A percentile compares a stretch with the other conserved stretches of the same genome.
phyloP scores from a whole-genome alignment of 805 yeast species.

The Hanseniaspora pseudoguilliermondii region DNA sequence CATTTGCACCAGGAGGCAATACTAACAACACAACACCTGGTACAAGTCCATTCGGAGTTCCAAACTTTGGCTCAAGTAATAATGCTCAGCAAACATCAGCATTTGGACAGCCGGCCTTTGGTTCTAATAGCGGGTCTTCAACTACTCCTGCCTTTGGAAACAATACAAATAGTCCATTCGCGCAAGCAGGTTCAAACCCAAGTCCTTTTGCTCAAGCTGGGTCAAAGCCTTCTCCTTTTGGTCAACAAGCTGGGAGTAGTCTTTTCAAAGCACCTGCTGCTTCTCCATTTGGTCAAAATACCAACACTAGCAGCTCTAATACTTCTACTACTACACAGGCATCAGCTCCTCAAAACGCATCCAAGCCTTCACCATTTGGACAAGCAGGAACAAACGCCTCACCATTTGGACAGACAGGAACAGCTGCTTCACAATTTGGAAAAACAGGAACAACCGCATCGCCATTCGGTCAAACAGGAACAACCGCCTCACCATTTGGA shows the following conservation, averaged over 20 bases:
- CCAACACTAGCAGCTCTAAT: not conserved
- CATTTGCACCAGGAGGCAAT: not conserved
- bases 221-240: not conserved
- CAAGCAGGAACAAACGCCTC: not conserved
- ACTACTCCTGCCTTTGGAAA: not conserved
- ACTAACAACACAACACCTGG: not conserved
- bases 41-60: not conserved
- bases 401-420: conserved; percentile 1
- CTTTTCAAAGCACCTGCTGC: not conserved
- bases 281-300: not conserved
- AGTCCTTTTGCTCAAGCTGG: not conserved
- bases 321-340: not conserved
- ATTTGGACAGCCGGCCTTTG: conserved; percentile 22
- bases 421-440: conserved; percentile 2
- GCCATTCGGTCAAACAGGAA: not conserved
- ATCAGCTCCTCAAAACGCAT: not conserved
- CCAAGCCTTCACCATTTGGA: not conserved
- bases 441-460: not conserved
- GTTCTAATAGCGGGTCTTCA: conserved; percentile 3
- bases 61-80: conserved; percentile 13
- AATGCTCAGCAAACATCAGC: conserved; percentile 16
- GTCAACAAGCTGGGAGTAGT: not conserved
- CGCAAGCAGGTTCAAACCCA: not conserved
- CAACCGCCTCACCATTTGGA: not conserved
- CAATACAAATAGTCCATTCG: not conserved